Base-by-base conservation (phyloP, 345 rosid genomes). In the Raphanus sativus region DNA sequence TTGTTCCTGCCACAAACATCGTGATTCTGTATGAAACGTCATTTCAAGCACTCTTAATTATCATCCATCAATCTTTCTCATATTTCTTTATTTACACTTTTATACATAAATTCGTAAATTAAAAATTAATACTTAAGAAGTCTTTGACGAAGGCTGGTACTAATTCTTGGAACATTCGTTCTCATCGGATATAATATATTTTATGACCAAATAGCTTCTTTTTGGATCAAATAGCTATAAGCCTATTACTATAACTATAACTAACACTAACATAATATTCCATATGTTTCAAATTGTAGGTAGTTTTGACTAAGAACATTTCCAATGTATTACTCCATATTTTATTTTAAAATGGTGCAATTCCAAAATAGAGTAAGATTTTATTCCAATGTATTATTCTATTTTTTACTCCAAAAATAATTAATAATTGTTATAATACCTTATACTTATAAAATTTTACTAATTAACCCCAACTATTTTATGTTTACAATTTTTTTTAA, bases 11-110 rank as follows among this genome's bases (percentile, higher is more conserved):
- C 78, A 79, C 82, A 79, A 79, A 68, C 78, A 79, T 79, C 82
- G 82, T 79, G 78, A 79, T 74, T 62, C 74, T 79, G 82, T 79
- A 85, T 69, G 89, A 86, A 67, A 81, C 70, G 89, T 87, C 90
- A 83, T 78, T 81, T 87, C 91, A 73, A 83, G 82, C 65, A 70
- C 73, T 76, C 68, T 77, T 69, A 60, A 78, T 67, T 60, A 71
- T 67, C 70, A 69, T 76, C 73, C 83, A 81, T 70, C 82, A 74
- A 65, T 79, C 77, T 78, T 78, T 66, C 81, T 60, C 81, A 50
- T 61, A 72, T 61, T 45, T 76, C 62, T 73, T 59, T 61, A 71
- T 71, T 70, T 64, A 77, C 65, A 70, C 80, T 28, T 77, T 71
- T 45, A 60, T 61, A 21, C 21, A 29, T 42, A 50, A 21, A 40